Conservation (phyloP, 495 filamentous ascomycete species). For the Neurospora discreta region DNA sequence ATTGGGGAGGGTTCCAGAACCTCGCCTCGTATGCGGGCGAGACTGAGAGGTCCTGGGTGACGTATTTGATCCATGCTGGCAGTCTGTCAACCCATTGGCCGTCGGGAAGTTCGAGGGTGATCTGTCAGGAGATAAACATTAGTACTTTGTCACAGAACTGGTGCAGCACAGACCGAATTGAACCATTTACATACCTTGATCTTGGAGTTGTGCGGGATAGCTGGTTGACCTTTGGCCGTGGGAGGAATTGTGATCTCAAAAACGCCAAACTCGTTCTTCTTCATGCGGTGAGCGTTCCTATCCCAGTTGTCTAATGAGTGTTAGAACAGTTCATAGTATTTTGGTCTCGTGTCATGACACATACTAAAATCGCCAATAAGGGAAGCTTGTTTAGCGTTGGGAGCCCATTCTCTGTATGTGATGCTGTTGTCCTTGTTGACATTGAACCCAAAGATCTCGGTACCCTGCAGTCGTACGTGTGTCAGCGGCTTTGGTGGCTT, state of each 20-base stretch:
- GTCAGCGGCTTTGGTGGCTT: constrained; percentile 4
- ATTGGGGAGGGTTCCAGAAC: constrained; percentile 88
- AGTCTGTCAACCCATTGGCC: constrained; percentile 77
- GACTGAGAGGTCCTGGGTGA: constrained; percentile 80
- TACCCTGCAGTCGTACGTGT: constrained; percentile 43
- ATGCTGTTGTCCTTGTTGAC: constrained; percentile 72
- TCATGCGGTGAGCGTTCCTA: constrained; percentile 71
- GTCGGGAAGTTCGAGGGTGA: constrained; percentile 69
- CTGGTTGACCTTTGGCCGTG: constrained; percentile 53
- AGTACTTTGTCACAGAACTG: constrained; percentile 4
- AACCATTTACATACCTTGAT: constrained; percentile 56
- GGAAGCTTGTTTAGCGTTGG: constrained; percentile 69
- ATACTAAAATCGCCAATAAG: constrained; percentile 95
- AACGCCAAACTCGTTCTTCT: constrained; percentile 71
- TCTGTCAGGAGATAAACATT: constrained; percentile 37
- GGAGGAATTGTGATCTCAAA: constrained; percentile 76
- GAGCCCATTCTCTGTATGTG: constrained; percentile 91
- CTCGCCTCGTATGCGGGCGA: constrained; percentile 88
- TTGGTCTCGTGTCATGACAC: not conserved
- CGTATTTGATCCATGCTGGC: constrained; percentile 93
- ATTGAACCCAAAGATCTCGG: constrained; percentile 76
- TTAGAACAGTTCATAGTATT: not conserved
- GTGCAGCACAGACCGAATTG: not conserved
- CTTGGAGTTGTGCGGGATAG: constrained; percentile 87
- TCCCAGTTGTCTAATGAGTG: constrained; percentile 69